phyloP scores from a whole-genome alignment of 1,284 basidiomycete species.

The Wallemia mellicola region DNA sequence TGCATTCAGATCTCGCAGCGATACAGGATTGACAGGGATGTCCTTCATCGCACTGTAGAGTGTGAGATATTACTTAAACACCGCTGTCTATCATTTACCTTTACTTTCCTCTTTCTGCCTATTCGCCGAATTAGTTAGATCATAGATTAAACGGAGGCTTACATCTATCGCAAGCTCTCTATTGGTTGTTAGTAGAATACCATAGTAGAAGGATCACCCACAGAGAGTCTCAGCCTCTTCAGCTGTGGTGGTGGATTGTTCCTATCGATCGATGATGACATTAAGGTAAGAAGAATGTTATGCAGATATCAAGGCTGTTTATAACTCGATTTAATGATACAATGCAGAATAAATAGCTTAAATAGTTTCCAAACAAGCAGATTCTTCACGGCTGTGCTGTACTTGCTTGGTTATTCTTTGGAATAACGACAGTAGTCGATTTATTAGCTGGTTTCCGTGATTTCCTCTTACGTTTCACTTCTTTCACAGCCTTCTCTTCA shows the following conservation, averaged over 20 bases:
- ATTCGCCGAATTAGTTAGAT: not conserved
- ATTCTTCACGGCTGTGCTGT: too few relatives aligned
- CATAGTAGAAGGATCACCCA: not conserved
- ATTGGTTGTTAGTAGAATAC: not conserved
- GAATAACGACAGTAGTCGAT: too few relatives aligned
- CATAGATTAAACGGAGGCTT: not conserved
- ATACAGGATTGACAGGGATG: not conserved
- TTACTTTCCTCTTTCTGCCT: not conserved
- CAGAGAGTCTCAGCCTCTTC: not conserved
- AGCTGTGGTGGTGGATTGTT: not conserved
- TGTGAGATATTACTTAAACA: not conserved
- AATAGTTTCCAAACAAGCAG: too few relatives aligned
- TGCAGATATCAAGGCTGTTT: too few relatives aligned
- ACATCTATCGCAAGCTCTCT: not conserved
- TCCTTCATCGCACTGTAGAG: not conserved
- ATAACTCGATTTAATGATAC: too few relatives aligned
- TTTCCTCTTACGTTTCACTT: not conserved
- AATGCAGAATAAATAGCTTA: too few relatives aligned
- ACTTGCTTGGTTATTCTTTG: not conserved
- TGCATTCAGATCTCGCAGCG: not conserved
- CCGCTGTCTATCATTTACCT: not conserved
- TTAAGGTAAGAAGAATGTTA: too few relatives aligned
- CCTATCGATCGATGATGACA: not conserved
- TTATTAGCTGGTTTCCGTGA: not conserved
- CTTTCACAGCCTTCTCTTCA: not conserved